Evolutionary conservation across 495 filamentous ascomycete species (phyloP), one percentile per base, ranked within the genome.

Genomic region (Xylaria nigripes): DNA sequence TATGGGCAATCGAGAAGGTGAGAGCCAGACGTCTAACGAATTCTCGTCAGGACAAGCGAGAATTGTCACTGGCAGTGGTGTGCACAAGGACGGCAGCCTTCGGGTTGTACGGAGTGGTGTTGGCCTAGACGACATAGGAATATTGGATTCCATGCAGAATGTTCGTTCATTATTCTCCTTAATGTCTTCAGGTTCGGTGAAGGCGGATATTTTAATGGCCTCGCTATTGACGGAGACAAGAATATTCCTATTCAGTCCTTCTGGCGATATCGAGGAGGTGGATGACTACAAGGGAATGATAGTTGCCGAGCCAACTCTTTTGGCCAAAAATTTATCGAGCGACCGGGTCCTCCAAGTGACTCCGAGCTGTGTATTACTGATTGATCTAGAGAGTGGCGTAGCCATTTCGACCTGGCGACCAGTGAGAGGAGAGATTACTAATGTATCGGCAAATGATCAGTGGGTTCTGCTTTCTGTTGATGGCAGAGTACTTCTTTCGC

Each of bases 21-120:
- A 92, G 55, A 83, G 65, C 30, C 70, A 82, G 23, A 81, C 87
- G 34, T 84, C 80, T 0, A 94, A 93, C 58, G 90, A 94, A 63
- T 96, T 71, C 56, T 96, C 90, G 0, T 95, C 92, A 5, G 94
- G 94, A 1, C 94, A 97, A 71, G 91, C 93, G 50, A 80, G 94
- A 25, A 86, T 99, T 51, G 89, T 99, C 8, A 88, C 92, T 2
- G 91, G 88, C 7, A 95, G 91, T 38, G 93, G 93, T 23, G 90
- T 86, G 3, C 88, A 85, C 61, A 80, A 86, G 56, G 89, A 94
- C 57, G 93, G 93, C 3, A 90, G 86, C 30, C 64, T 99, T 32
- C 73, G 91, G 56, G 95, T 86, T 62, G 85, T 97, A 24, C 84
- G 91, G 30, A 96, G 90, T 64, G 93, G 93, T 18, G 91, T 99